phyloP scores from a whole-genome alignment of 768 basidiomycete genomes.

The Kwoniella pini region DNA sequence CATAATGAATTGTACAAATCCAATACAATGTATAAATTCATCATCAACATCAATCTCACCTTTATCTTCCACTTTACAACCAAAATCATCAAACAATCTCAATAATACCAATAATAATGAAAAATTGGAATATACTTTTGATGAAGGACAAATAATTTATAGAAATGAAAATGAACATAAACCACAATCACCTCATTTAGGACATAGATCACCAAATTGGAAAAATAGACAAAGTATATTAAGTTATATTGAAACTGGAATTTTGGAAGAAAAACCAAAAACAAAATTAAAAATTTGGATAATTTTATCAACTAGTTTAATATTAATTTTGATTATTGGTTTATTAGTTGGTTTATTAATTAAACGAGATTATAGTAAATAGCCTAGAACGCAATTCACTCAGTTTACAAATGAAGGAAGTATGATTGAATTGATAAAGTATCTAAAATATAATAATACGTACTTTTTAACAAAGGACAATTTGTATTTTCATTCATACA shows the following conservation, averaged over 20 bases:
- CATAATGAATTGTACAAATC: no score
- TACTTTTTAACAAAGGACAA: no score
- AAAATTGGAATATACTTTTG: not conserved
- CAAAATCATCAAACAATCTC: no score
- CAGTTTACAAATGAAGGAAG: not conserved
- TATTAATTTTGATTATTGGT: constrained; percentile 8
- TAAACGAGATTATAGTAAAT: not conserved
- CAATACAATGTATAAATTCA: no score
- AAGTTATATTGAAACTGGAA: constrained; percentile 4
- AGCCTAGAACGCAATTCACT: no score
- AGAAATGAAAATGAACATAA: not conserved
- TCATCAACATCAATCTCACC: no score
- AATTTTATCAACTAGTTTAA: not conserved
- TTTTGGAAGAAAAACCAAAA: constrained; percentile 2
- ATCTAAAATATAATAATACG: no score
- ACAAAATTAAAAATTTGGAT: not conserved
- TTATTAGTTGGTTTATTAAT: constrained; percentile 7
- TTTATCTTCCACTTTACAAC: no score
- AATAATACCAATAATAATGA: no score
- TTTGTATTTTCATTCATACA: no score
- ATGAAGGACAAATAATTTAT: not conserved
- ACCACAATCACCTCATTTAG: constrained; percentile 18
- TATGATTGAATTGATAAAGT: not conserved
- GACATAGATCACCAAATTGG: constrained; percentile 15
- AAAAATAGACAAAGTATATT: constrained; percentile 7